A percentile compares a stretch with the other conserved stretches of the same genome.
phyloP scores from a whole-genome alignment of 2,329 filamentous ascomycete genomes.

The Pseudopithomyces chartarum region DNA sequence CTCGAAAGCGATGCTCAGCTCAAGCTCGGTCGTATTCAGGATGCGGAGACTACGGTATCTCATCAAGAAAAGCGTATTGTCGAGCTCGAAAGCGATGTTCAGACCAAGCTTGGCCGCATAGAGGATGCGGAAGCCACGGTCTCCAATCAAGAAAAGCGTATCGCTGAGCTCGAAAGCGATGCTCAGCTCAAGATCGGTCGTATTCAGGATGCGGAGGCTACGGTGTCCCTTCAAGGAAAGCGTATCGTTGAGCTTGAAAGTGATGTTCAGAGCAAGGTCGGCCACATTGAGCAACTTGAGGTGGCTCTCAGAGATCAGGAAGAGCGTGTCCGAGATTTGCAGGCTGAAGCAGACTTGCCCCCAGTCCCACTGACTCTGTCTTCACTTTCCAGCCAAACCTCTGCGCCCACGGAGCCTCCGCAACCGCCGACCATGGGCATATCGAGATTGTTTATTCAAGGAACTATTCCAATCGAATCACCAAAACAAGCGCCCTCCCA shows the following conservation, averaged over 20 bases:
- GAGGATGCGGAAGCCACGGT: conserved; percentile 12
- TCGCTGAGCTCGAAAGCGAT: not conserved
- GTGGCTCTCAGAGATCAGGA: not conserved
- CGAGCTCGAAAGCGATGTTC: conserved; percentile 11
- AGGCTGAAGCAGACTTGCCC: not conserved
- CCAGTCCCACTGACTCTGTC: conserved; percentile 18
- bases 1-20: conserved; percentile 14
- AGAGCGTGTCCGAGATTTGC: not conserved
- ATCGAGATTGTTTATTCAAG: conserved; percentile 34
- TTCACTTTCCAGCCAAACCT: conserved; percentile 17
- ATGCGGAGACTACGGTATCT: conserved; percentile 3
- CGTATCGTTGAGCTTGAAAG: not conserved
- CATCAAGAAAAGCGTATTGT: conserved; percentile 5
- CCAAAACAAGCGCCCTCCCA: conserved; percentile 20
- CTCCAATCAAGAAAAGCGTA: not conserved
- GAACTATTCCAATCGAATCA: conserved; percentile 30
- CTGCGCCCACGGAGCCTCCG: conserved; percentile 20
- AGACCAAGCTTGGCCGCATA: conserved; percentile 14
- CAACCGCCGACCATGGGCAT: conserved; percentile 21
- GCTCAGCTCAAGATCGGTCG: conserved; percentile 13
- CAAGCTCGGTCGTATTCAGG: conserved; percentile 15
- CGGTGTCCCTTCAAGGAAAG: not conserved
- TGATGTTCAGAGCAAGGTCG: not conserved
- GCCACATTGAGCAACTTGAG: conserved; percentile 1
- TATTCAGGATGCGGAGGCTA: conserved; percentile 10